These are phyloP conservation scores for Mycena albidolilacea DNA, from an alignment of 768 basidiomycete species.

Conservation along the genomic window DNA sequence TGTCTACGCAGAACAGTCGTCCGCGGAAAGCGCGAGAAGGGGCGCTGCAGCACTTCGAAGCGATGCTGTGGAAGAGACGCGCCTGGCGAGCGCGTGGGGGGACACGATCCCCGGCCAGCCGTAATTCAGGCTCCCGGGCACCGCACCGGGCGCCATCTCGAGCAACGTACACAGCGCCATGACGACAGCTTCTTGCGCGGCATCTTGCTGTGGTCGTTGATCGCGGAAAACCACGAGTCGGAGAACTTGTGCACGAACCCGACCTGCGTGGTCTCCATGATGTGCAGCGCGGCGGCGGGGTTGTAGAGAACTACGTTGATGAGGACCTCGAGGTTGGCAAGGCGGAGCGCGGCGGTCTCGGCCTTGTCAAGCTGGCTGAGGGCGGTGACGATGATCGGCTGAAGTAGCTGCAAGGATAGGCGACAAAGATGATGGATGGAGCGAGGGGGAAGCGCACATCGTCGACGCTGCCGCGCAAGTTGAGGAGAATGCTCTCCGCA, in stretches of 20 bases:
- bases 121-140: conserved; percentile 73
- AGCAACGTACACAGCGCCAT: conserved; percentile 83
- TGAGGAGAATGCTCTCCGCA: conserved; percentile 86
- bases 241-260: conserved; percentile 85
- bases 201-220: conserved; percentile 71
- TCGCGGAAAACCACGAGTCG: conserved; percentile 85
- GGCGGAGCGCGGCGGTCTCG: conserved; percentile 73
- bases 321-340: conserved; percentile 88
- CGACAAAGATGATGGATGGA: neutral
- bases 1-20: too few species aligned
- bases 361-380: conserved; percentile 72
- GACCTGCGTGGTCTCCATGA: conserved; percentile 75
- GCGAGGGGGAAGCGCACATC: conserved; percentile 69
- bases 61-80: too few species aligned
- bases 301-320: conserved; percentile 90
- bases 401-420: conserved; percentile 65
- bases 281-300: conserved; percentile 79
- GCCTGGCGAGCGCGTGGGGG: too few species aligned
- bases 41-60: too few species aligned
- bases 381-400: conserved; percentile 74
- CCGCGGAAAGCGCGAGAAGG: too few species aligned
- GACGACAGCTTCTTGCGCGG: conserved; percentile 89
- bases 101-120: conserved; percentile 83
- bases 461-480: conserved; percentile 82
- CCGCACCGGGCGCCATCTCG: conserved; percentile 71